Percentiles rank a stretch among this genome's conserved stretches.
Evolutionary conservation across 2,329 filamentous ascomycete genomes (phyloP).

Genomic region (Colletotrichum horii): DNA sequence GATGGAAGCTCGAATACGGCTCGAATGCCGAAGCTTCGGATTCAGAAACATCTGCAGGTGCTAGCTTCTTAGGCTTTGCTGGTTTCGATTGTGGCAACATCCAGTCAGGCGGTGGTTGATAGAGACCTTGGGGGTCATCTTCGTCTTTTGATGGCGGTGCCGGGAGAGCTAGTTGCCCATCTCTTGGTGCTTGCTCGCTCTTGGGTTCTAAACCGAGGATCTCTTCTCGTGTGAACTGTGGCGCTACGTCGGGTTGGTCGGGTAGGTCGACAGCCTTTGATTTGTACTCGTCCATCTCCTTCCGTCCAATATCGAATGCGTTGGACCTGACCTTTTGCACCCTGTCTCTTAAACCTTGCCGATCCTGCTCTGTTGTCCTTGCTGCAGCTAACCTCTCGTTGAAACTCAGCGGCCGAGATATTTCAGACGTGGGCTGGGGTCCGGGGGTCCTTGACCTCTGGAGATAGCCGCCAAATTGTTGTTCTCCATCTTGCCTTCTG

Average conservation of each 20-base stretch:
- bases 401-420: slow-evolving; percentile 64
- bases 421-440: slow-evolving; percentile 28
- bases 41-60: slow-evolving; percentile 40
- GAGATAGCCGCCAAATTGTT: slow-evolving; percentile 44
- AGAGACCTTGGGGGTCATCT: slow-evolving; percentile 8
- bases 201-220: slow-evolving; percentile 48
- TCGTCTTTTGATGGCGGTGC: not conserved
- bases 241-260: slow-evolving; percentile 47
- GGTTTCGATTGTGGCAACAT: slow-evolving; percentile 8
- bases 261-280: slow-evolving; percentile 60
- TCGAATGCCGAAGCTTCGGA: slow-evolving; percentile 74
- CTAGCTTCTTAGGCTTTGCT: slow-evolving; percentile 25
- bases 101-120: slow-evolving; percentile 14
- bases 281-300: slow-evolving; percentile 67
- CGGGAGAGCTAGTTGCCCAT: not conserved
- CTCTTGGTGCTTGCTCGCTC: not conserved
- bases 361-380: slow-evolving; percentile 58
- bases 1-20: slow-evolving; percentile 82
- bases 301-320: slow-evolving; percentile 61
- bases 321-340: slow-evolving; percentile 59
- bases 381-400: slow-evolving; percentile 84
- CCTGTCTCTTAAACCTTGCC: slow-evolving; percentile 55
- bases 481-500: slow-evolving; percentile 33
- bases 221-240: slow-evolving; percentile 68
- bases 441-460: slow-evolving; percentile 47